Percentiles rank a stretch among this genome's conserved stretches.
Evolutionary conservation across 2,329 filamentous ascomycete species (phyloP).

Genomic region (Incumbomyces lentus): DNA sequence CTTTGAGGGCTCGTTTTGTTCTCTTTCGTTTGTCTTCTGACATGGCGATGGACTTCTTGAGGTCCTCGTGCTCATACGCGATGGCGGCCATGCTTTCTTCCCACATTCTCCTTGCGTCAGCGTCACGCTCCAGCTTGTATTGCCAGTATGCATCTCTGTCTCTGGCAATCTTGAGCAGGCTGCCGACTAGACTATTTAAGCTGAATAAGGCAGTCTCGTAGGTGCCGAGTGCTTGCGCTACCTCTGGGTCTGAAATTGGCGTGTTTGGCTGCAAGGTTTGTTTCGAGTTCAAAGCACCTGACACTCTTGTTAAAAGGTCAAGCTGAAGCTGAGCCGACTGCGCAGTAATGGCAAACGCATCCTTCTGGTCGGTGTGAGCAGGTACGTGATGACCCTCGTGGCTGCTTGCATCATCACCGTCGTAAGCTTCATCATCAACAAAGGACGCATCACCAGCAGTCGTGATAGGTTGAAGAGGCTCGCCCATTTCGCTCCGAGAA

Average conservation of each 20-base stretch:
- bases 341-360: constrained; percentile 93
- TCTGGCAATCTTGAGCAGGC: constrained; percentile 81
- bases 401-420: constrained; percentile 74
- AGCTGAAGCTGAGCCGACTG: constrained; percentile 90
- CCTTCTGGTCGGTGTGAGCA: constrained; percentile 57
- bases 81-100: constrained; percentile 98
- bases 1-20: constrained; percentile 79
- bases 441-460: constrained; percentile 40
- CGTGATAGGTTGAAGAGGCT: constrained; percentile 38
- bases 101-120: constrained; percentile 89
- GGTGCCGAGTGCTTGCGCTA: constrained; percentile 66
- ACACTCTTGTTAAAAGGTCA: constrained; percentile 76
- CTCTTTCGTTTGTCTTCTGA: constrained; percentile 81
- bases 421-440: constrained; percentile 56
- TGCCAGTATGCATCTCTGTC: constrained; percentile 97
- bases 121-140: constrained; percentile 81
- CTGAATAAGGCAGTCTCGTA: constrained; percentile 87
- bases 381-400: constrained; percentile 51
- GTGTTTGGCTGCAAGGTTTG: constrained; percentile 58
- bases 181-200: constrained; percentile 70
- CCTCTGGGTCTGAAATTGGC: constrained; percentile 63
- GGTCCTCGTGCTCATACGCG: constrained; percentile 83
- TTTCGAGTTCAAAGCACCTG: constrained; percentile 43
- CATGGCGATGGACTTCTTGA: constrained; percentile 79
- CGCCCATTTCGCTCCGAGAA: constrained; percentile 43